Evolutionary conservation across 768 basidiomycete genomes (phyloP), one percentile per base, ranked within the genome.

Genomic region (Suillus placidus): DNA sequence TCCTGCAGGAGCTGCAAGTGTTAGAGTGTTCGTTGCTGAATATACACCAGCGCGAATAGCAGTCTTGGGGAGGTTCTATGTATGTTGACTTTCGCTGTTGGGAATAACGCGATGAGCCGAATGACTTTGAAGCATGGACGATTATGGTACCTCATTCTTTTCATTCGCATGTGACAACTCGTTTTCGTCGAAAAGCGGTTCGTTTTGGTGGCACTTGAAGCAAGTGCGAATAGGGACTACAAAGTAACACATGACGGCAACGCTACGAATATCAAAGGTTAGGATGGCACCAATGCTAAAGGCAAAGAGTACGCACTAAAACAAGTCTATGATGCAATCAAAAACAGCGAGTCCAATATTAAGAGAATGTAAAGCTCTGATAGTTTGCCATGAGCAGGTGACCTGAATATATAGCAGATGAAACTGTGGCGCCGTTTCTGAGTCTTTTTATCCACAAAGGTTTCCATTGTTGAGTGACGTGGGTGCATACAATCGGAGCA

Each of bases 1-100:
- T 47, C 74, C 74, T 68, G 34, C 75, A 76, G 49, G 68, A 68
- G 43, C 52, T 66, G 60, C 75, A 77, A 8, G 54, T n/a, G 23
- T 65, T 69, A 0, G 75, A 65, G 34, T 76, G 75, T 58, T 76
- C 75, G 35, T 65, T 70, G 67, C 75, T 76, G 20, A 70, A 72
- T n/a, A 72, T 35, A 43, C 75, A 76, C 64, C 69, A 62, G 40
- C 75, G 74, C 23, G 75, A 77, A 45, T 70, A 76, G 26, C 75
- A 76, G 18, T 76, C 75, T 61, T 77, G 75, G 1, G 74, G 72
- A 2, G 71, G 67, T 57, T 75, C 75, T 70, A 73, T 75, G 64
- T 75, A 76, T 30, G 52, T 35, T 6, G 65, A 42, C 38, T 56
- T 23, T 57, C 13, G 64, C 72, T 74, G 65, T 6, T 32, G 35